Evolutionary conservation across 768 basidiomycete genomes (phyloP).

Genomic region (Chalciporus chontae): DNA sequence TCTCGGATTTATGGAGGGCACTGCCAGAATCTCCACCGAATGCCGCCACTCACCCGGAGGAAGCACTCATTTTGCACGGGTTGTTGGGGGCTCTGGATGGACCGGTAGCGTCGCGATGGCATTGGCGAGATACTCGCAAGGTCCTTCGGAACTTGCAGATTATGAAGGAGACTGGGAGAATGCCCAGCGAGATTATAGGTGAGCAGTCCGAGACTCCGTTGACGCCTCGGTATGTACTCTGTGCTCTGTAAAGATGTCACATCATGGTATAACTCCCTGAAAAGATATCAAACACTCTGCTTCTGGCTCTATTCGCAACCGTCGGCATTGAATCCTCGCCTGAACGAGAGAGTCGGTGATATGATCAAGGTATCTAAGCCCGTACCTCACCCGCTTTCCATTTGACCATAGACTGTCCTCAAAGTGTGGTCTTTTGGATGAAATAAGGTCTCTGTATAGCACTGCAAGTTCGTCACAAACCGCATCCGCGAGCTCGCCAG

Average conservation of each 20-base stretch:
- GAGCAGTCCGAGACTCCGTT: slow-evolving; percentile 50
- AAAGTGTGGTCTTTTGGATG: slow-evolving; percentile 76
- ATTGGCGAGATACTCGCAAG: slow-evolving; percentile 94
- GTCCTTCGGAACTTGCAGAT: slow-evolving; percentile 77
- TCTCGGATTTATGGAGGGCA: slow-evolving; percentile 47
- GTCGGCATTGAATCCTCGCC: slow-evolving; percentile 54
- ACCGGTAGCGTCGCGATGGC: slow-evolving; percentile 78
- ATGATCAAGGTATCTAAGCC: slow-evolving; percentile 71
- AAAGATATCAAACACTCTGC: slow-evolving; percentile 78
- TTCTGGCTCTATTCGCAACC: slow-evolving; percentile 89
- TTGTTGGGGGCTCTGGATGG: slow-evolving; percentile 72
- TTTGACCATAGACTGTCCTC: slow-evolving; percentile 7
- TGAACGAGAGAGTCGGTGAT: slow-evolving; percentile 78
- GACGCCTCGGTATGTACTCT: slow-evolving; percentile 48
- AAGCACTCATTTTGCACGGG: slow-evolving; percentile 60
- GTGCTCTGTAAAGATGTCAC: neutral
- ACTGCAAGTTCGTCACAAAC: slow-evolving; percentile 12
- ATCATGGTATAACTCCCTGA: neutral
- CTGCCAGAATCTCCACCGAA: slow-evolving; percentile 61
- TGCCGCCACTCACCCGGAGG: slow-evolving; percentile 51
- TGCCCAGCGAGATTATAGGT: slow-evolving; percentile 62
- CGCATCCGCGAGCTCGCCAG: neutral
- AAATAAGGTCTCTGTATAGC: slow-evolving; percentile 57
- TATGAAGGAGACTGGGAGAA: slow-evolving; percentile 64
- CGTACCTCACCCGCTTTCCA: neutral